Evolutionary conservation across 2,329 filamentous ascomycete species (phyloP).

Genomic region (Colletotrichum scovillei): DNA sequence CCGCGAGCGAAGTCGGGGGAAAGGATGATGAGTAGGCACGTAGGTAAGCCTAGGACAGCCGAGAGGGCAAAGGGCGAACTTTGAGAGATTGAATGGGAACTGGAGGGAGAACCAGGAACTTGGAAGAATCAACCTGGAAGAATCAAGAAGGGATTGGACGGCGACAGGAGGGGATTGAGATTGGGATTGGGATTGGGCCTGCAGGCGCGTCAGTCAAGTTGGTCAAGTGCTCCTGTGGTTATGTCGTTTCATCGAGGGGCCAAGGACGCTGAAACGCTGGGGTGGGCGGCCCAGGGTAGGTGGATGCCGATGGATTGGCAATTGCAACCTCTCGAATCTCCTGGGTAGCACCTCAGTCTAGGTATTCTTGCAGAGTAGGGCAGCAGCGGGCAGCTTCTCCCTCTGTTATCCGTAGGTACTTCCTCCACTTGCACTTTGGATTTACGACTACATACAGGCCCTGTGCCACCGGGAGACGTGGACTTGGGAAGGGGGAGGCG

Average conservation of each 20-base stretch:
- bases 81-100: background rate
- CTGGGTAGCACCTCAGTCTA: background rate
- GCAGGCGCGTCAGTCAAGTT: conserved; percentile 14
- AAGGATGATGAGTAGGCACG: background rate
- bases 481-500: background rate
- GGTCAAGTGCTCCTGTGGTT: conserved; percentile 23
- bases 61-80: background rate
- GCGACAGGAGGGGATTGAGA: conserved; percentile 18
- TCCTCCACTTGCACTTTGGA: background rate
- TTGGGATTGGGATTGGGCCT: conserved; percentile 31
- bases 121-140: background rate
- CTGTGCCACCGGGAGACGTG: background rate
- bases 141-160: conserved; percentile 23
- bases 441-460: background rate
- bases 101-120: conserved; percentile 4
- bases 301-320: conserved; percentile 14
- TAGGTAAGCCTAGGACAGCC: background rate
- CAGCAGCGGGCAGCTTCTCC: background rate
- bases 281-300: conserved; percentile 25
- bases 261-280: conserved; percentile 34
- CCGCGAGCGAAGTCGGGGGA: background rate
- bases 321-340: background rate
- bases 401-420: background rate
- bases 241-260: conserved; percentile 36
- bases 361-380: background rate